Evolutionary conservation across 495 filamentous ascomycete genomes (phyloP), one percentile per base, ranked within the genome.

Genomic region (Aspergillus nanangensis): DNA sequence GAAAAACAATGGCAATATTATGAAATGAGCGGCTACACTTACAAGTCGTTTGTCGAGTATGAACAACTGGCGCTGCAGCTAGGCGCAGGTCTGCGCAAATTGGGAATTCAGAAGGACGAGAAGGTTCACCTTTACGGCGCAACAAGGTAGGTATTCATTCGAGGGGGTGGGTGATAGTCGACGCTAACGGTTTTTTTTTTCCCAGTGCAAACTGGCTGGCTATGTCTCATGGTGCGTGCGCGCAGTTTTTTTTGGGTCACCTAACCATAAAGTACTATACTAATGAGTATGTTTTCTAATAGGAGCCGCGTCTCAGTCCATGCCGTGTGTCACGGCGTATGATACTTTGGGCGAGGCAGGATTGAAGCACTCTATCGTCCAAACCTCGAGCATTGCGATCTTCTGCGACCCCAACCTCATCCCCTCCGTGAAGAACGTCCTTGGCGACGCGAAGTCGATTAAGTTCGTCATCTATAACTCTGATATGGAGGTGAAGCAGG

Each of bases 1-100:
- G 87, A 95, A 61, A 98, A 98, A 83, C 78, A 88, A 50, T 98
- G 93, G 93, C 86, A 82, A 39, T 98, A 88, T 70, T 96, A 91
- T 65, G 93, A 98, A 71, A 81, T 94, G 62, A 87, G 88, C 60
- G 79, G 71, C 48, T 98, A 96, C 72, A 78, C 80, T 47, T 98
- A 86, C 72, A 78, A 87, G 61, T 87, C 78, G 58, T 98, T 93
- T 71, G 79, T 81, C 45, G 89, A 97, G 59, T 96, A 94, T 61
- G 86, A 95, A 72, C 77, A 80, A 60, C 65, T 87, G 50, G 78
- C 77, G 25, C 67, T 90, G 23, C 75, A 88, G 56, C 56, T 94
- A 38, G 93, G 92, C 38, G 70, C 78, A 24, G 93, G 87, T 38
- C 67, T 91, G 66, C 78, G 86, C 57, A 86, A 89, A 66, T 72